Percentiles rank a stretch among this genome's conserved stretches.
These are phyloP conservation scores for Stylosanthes scabra DNA, from an alignment of 331 rosid genomes.

Conservation along the genomic window DNA sequence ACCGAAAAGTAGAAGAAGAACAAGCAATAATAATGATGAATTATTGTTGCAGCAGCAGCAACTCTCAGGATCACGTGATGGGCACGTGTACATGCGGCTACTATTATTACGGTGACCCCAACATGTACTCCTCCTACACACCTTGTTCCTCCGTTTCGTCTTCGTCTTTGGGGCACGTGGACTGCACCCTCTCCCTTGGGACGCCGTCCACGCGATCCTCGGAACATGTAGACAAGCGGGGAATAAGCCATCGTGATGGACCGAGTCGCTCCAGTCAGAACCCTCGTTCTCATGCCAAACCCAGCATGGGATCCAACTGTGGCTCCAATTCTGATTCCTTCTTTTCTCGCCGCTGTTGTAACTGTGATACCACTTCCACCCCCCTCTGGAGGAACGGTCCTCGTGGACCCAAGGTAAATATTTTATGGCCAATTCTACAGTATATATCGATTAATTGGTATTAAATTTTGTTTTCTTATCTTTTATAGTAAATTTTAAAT, in stretches of 20 bases:
- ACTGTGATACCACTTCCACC: constrained; percentile 94
- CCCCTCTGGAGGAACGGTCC: constrained; percentile 99
- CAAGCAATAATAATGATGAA: constrained; percentile 48
- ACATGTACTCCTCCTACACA: constrained; percentile 42
- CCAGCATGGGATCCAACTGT: constrained; percentile 22
- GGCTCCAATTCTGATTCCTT: constrained; percentile 57
- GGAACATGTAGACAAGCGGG: constrained; percentile 43
- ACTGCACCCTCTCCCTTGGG: constrained; percentile 90
- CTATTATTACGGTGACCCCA: constrained; percentile 35
- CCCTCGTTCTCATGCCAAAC: constrained; percentile 38
- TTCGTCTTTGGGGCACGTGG: constrained; percentile 42
- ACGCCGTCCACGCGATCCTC: constrained; percentile 80
- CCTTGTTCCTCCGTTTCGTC: constrained; percentile 44
- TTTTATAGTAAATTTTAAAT: no score
- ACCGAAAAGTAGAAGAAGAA: no score
- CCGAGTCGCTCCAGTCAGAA: constrained; percentile 45
- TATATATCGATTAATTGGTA: no score
- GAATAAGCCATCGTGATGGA: constrained; percentile 43
- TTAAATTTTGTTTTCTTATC: no score
- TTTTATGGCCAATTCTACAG: no score
- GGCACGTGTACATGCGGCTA: constrained; percentile 70
- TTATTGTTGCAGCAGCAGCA: constrained; percentile 57
- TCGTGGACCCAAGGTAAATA: constrained; percentile 84
- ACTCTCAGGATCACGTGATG: constrained; percentile 61
- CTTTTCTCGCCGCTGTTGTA: constrained; percentile 91